Evolutionary conservation across 2,329 filamentous ascomycete genomes (phyloP), one percentile per base, ranked within the genome.

Genomic region (Aspergillus fumigatus): DNA sequence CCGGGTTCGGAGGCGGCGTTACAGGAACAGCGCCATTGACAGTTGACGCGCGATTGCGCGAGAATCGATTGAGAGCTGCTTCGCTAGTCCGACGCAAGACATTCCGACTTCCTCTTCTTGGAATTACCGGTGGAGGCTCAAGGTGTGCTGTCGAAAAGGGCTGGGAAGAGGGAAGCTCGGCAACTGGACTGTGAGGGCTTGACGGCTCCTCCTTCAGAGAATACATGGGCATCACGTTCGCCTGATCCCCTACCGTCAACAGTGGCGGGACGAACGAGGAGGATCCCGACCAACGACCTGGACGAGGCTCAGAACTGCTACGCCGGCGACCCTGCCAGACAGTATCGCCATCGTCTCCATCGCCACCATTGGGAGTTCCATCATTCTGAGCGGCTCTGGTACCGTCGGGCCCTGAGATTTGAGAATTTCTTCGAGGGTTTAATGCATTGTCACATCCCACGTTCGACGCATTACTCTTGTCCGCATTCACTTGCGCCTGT

Each of bases 251-350:
- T 9, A 65, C 64, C 26, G 61, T 56, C 50, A 68, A 55, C 25
- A 64, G 60, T 27, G 65, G 54, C 4, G 67, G 50, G 5, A 59
- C 55, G 32, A 63, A 52, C 6, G 65, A 56, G 6, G 60, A 58
- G 23, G 71, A 64, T 1, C 63, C 62, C 21, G 72, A 71, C 62
- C 65, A 73, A 38, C 68, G 68, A 25, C 68, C 67, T 11, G 65
- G 70, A 47, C 70, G 72, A 21, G 74, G 74, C 51, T 76, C 74
- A 19, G 74, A 76, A 54, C 60, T 76, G 59, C 74, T 76, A 59
- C 74, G 73, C 43, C 74, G 72, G 41, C 74, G 70, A 9, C 58
- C 60, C 51, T 67, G 61, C 58, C 61, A 63, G 27, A 62, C 59
- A 54, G 72, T 67, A 51, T 69, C 67, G 43, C 65, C 68, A 49